Percentiles rank a stretch among this genome's conserved stretches.
phyloP scores from a whole-genome alignment of 2,329 filamentous ascomycete genomes.

The Scytalidium sp. region DNA sequence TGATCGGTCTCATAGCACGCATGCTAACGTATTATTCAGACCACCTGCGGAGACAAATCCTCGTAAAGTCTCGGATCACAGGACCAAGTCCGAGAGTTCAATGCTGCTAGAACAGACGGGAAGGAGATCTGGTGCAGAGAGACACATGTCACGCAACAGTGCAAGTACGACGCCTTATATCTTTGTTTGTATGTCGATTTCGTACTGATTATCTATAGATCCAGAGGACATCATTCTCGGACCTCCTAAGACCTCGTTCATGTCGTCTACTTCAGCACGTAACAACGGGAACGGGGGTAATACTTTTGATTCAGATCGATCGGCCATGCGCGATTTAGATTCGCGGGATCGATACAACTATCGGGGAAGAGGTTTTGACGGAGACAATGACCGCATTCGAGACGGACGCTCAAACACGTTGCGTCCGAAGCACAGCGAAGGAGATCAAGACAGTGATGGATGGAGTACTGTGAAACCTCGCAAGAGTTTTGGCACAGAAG shows the following conservation, averaged over 20 bases:
- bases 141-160: constrained; percentile 53
- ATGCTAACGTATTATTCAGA: constrained; percentile 22
- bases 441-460: constrained; percentile 63
- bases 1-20: neutral
- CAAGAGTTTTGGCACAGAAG: constrained; percentile 70
- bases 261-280: constrained; percentile 65
- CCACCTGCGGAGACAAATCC: constrained; percentile 21
- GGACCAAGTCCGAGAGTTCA: constrained; percentile 36
- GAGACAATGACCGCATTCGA: constrained; percentile 48
- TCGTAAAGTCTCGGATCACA: constrained; percentile 43
- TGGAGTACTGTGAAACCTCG: constrained; percentile 74
- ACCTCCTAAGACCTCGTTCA: constrained; percentile 78
- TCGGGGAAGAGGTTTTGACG: constrained; percentile 48
- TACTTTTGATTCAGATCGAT: constrained; percentile 39
- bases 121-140: constrained; percentile 49
- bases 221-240: constrained; percentile 82
- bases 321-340: constrained; percentile 49
- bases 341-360: constrained; percentile 58
- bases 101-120: constrained; percentile 31
- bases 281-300: constrained; percentile 26
- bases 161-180: constrained; percentile 45
- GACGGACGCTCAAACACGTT: constrained; percentile 44
- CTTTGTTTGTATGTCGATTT: constrained; percentile 5
- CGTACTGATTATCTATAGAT: constrained; percentile 38
- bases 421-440: constrained; percentile 49